Evolutionary conservation across 2,329 filamentous ascomycete genomes (phyloP).

Genomic region (Talaromyces sp.): DNA sequence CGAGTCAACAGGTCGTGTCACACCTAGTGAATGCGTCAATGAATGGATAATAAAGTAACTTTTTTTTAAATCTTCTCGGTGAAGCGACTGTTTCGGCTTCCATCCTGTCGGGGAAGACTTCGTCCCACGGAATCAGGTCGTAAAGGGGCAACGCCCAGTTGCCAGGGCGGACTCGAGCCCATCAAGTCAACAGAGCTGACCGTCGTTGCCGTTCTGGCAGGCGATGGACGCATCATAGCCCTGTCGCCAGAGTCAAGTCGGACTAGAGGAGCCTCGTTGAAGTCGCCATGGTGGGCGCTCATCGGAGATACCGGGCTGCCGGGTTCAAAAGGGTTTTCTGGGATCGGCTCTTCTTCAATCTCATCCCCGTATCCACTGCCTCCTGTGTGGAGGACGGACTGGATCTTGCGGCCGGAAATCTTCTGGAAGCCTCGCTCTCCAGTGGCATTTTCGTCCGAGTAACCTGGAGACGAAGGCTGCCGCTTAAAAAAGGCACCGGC

Average conservation of each 20-base stretch:
- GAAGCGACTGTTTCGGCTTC: conserved; percentile 42
- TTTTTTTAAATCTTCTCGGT: conserved; percentile 26
- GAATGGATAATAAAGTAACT: too few relatives aligned
- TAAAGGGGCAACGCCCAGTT: conserved; percentile 5
- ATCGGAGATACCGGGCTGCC: conserved; percentile 12
- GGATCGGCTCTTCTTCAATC: conserved; percentile 20
- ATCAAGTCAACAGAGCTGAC: conserved; percentile 23
- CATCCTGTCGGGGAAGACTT: conserved; percentile 36
- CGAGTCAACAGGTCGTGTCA: background rate
- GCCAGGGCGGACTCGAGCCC: conserved; percentile 10
- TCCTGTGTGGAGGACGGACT: conserved; percentile 40
- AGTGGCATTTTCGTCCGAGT: conserved; percentile 26
- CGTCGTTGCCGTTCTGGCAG: conserved; percentile 38
- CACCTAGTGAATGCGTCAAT: background rate
- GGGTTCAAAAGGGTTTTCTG: conserved; percentile 13
- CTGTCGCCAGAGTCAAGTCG: conserved; percentile 23
- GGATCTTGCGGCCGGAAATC: conserved; percentile 44
- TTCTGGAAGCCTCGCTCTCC: conserved; percentile 47
- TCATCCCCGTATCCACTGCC: conserved; percentile 42
- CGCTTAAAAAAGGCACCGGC: conserved; percentile 36
- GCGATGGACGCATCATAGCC: conserved; percentile 37
- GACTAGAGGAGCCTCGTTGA: conserved; percentile 19
- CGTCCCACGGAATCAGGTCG: conserved; percentile 37
- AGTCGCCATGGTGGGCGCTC: conserved; percentile 3
- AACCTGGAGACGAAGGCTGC: conserved; percentile 26